These are phyloP conservation scores for Saturnispora saitoi DNA, from an alignment of 805 yeast genomes.

Conservation along the genomic window DNA sequence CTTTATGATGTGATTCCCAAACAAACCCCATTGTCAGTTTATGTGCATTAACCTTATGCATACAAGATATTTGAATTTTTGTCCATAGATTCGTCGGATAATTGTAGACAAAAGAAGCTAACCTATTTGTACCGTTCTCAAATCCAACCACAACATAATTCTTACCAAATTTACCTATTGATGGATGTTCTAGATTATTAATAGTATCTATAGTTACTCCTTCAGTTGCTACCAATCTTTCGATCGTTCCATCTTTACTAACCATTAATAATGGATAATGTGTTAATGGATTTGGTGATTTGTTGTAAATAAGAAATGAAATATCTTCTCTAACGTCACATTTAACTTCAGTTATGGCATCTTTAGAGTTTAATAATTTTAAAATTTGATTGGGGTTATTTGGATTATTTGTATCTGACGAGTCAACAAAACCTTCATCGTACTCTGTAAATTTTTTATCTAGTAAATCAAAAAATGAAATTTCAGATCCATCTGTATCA, in stretches of 20 bases:
- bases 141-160: conserved; percentile 57
- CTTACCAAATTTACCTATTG: conserved; percentile 59
- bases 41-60: conserved; percentile 46
- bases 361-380: not conserved
- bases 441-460: not conserved
- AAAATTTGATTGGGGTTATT: not conserved
- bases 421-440: not conserved
- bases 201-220: conserved; percentile 10
- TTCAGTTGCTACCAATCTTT: not conserved
- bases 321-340: not conserved
- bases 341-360: not conserved
- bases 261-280: conserved; percentile 2
- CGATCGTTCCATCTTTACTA: not conserved
- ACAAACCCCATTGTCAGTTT: conserved; percentile 60
- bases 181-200: conserved; percentile 32
- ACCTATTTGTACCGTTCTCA: conserved; percentile 38
- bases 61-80: conserved; percentile 44
- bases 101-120: conserved; percentile 43
- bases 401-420: conserved; percentile 23
- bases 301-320: conserved; percentile 1
- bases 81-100: conserved; percentile 57
- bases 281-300: not conserved
- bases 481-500: not conserved
- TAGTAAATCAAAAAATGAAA: conserved; percentile 3
- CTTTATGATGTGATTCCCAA: conserved; percentile 74